Evolutionary conservation across 2,329 filamentous ascomycete genomes (phyloP), one percentile per base, ranked within the genome.

Genomic region (Colletotrichum somersetense): DNA sequence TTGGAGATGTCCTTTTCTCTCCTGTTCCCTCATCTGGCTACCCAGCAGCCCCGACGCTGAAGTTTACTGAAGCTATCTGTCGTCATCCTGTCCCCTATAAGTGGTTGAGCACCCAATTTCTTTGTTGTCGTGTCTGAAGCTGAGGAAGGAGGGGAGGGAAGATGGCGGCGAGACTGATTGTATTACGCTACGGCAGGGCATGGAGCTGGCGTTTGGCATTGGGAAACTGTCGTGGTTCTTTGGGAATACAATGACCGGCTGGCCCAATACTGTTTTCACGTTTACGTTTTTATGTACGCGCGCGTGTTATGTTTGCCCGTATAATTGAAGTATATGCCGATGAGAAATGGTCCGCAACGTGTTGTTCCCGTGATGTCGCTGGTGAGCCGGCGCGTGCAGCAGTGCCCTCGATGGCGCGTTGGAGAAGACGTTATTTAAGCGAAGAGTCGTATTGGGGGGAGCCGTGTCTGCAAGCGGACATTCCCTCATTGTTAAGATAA

Each of bases 1-100:
- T 35, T 38, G 56, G 69, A 46, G 33, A 40, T 26, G 56, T 63
- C 77, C 77, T 80, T 58, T 66, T 50, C 68, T 55, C 35, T 33
- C 55, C 62, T 40, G 30, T 48, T 48, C 18, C 11, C 33, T 59
- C 30, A 38, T 30, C 46, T 53, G 48, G 57, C 59, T 56, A 50
- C 65, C 20, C n/a, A 53, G 35, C 33, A 62, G 57, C 44, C 33
- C 53, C 46, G n/a, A 52, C 40, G 26, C 12, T 11, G 38, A 50
- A 58, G 35, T 46, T 23, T 23, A 42, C n/a, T 16, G 33, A 72
- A 44, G 58, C 42, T 48, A 53, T 58, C 53, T 23, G 30, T 61
- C 20, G 38, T 30, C 38, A 33, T 12, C 18, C 18, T 30, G 2
- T 35, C 33, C n/a, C 38, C 18, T 50, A 1, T 26, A 50, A 59